A percentile compares a stretch with the other conserved stretches of the same genome.
phyloP scores from a whole-genome alignment of 2,329 filamentous ascomycete genomes.

The Reticulascus tulasneorum region DNA sequence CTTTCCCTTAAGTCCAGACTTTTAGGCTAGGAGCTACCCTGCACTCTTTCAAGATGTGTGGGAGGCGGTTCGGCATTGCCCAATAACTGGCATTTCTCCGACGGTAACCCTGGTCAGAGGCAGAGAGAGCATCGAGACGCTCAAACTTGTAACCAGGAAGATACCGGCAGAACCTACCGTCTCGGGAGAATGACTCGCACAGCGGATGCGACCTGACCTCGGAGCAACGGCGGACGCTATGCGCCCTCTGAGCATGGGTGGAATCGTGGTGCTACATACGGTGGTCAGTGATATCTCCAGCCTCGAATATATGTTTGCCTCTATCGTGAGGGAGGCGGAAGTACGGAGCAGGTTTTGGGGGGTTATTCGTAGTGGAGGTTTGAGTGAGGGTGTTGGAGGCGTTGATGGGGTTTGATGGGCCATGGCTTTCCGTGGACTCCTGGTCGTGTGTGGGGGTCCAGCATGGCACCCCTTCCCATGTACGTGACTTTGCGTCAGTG shows the following conservation, averaged over 20 bases:
- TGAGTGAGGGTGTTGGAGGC: background rate
- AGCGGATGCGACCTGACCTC: no score
- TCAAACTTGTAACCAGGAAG: slow-evolving; percentile 4
- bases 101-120: slow-evolving; percentile 7
- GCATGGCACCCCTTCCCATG: slow-evolving; percentile 8
- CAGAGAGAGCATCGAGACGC: slow-evolving; percentile 6
- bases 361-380: slow-evolving; percentile 1
- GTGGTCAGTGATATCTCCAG: slow-evolving; percentile 2
- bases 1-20: background rate
- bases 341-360: background rate
- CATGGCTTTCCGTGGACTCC: no score
- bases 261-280: background rate
- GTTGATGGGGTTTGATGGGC: slow-evolving; percentile 6
- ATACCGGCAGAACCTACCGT: slow-evolving; percentile 2
- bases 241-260: slow-evolving; percentile 9
- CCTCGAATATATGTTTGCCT: slow-evolving; percentile 3
- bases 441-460: slow-evolving; percentile 10
- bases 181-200: slow-evolving; percentile 10
- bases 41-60: background rate
- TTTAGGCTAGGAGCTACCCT: background rate
- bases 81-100: slow-evolving; percentile 8
- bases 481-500: slow-evolving; percentile 6
- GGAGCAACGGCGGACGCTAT: no score
- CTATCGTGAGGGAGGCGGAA: background rate
- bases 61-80: slow-evolving; percentile 1